phyloP scores from a whole-genome alignment of 1,284 basidiomycete species.

The Apiotrichum akiyoshidainum region DNA sequence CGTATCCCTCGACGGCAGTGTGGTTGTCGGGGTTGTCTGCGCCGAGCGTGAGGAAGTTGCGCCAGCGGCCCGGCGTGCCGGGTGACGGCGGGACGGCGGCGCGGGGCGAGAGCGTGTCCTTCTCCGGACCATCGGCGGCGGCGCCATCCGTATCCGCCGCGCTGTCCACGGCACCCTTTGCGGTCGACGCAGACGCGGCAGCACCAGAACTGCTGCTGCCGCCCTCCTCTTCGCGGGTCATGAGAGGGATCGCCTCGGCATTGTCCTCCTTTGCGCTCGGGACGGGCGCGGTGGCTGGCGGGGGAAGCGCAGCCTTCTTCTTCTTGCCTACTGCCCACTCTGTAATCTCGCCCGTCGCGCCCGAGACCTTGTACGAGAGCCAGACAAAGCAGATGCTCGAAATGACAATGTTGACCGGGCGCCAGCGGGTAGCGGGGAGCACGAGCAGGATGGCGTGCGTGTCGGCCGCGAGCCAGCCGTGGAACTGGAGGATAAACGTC shows the following conservation, averaged over 20 bases:
- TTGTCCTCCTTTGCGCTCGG: conserved; percentile 29
- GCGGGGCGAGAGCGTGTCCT: conserved; percentile 4
- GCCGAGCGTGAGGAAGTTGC: neutral
- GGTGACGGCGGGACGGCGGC: neutral
- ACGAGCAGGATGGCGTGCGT: conserved; percentile 78
- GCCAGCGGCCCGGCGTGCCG: neutral
- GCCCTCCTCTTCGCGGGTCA: conserved; percentile 35
- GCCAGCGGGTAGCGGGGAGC: conserved; percentile 68
- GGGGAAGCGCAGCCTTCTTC: conserved; percentile 29
- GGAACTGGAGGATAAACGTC: conserved; percentile 84
- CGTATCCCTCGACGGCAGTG: conserved; percentile 26
- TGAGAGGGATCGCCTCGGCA: conserved; percentile 47
- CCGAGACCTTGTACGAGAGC: conserved; percentile 69
- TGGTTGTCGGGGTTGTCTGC: conserved; percentile 17
- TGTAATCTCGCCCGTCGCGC: conserved; percentile 70
- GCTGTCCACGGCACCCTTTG: neutral
- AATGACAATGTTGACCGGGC: conserved; percentile 70
- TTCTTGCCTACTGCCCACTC: conserved; percentile 61
- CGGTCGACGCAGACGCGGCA: neutral
- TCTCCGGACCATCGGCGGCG: neutral
- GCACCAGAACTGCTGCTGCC: conserved; percentile 1
- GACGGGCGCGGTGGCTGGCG: conserved; percentile 26
- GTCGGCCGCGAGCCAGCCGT: conserved; percentile 82
- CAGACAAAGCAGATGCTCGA: conserved; percentile 74
- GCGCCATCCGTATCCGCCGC: neutral